phyloP scores from a whole-genome alignment of 2,329 filamentous ascomycete species.

The Tolypocladium pustulatum region DNA sequence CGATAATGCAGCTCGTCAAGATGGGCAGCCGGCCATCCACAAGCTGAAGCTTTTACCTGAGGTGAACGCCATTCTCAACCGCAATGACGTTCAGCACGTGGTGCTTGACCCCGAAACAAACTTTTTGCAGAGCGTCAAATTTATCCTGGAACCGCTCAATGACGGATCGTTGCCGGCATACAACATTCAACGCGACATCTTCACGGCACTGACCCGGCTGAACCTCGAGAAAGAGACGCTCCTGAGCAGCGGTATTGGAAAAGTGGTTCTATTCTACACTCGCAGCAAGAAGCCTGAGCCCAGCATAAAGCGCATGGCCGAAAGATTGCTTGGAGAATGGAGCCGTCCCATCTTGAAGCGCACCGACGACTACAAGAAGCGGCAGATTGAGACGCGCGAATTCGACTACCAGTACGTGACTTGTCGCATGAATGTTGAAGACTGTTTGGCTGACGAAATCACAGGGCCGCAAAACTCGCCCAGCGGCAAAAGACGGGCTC shows the following conservation, averaged over 20 bases:
- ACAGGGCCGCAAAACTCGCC: constrained; percentile 41
- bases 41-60: constrained; percentile 92
- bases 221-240: constrained; percentile 87
- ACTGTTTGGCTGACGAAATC: constrained; percentile 2
- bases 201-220: constrained; percentile 66
- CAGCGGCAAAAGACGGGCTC: constrained; percentile 37
- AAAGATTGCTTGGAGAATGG: constrained; percentile 90
- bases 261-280: constrained; percentile 94
- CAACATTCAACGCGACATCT: constrained; percentile 93
- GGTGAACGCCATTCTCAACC: constrained; percentile 79
- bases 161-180: constrained; percentile 92
- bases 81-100: constrained; percentile 73
- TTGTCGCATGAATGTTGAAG: neutral
- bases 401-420: constrained; percentile 51
- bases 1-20: constrained; percentile 73
- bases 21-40: constrained; percentile 72
- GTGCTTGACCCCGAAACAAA: constrained; percentile 93
- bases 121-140: constrained; percentile 87
- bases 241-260: constrained; percentile 85
- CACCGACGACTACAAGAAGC: constrained; percentile 90
- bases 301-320: constrained; percentile 85
- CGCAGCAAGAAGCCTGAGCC: constrained; percentile 85
- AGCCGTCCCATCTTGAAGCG: constrained; percentile 87
- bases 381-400: constrained; percentile 52
- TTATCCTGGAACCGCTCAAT: constrained; percentile 91